A percentile compares a stretch with the other conserved stretches of the same genome.
phyloP scores from a whole-genome alignment of 148 eudicot species.

The Mesembryanthemum crystallinum region DNA sequence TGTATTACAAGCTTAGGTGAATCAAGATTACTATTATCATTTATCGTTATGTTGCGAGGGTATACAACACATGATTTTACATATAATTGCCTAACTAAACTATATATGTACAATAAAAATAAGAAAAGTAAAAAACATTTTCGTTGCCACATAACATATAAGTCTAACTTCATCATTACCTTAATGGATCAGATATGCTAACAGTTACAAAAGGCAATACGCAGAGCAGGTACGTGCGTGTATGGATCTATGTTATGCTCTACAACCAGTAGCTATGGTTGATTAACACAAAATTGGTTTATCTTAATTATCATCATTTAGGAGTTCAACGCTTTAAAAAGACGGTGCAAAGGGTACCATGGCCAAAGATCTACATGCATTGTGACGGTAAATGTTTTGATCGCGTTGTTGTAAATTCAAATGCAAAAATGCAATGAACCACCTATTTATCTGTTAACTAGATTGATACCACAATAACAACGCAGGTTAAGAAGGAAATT shows the following conservation, averaged over 20 bases:
- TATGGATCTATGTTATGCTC: background rate
- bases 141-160: too few species aligned
- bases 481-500: slow-evolving; percentile 66
- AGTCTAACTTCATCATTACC: background rate
- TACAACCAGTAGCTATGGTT: too few species aligned
- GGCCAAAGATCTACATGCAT: slow-evolving; percentile 50
- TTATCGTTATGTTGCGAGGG: too few species aligned
- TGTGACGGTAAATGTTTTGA: slow-evolving; percentile 47
- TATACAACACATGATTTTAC: too few species aligned
- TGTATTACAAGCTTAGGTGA: too few species aligned
- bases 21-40: too few species aligned
- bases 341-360: slow-evolving; percentile 44
- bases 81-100: too few species aligned
- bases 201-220: slow-evolving; percentile 62
- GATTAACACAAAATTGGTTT: too few species aligned
- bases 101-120: too few species aligned
- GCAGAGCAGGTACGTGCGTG: slow-evolving; percentile 61
- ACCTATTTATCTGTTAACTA: background rate
- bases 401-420: too few species aligned
- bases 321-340: slow-evolving; percentile 65
- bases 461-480: background rate
- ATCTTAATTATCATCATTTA: slow-evolving; percentile 18
- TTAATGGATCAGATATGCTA: slow-evolving; percentile 45
- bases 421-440: too few species aligned
- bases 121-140: too few species aligned